Percentiles rank a stretch among this genome's conserved stretches.
These are phyloP conservation scores for Cytospora schulzeri DNA, from an alignment of 2,329 filamentous ascomycete genomes.

Conservation along the genomic window DNA sequence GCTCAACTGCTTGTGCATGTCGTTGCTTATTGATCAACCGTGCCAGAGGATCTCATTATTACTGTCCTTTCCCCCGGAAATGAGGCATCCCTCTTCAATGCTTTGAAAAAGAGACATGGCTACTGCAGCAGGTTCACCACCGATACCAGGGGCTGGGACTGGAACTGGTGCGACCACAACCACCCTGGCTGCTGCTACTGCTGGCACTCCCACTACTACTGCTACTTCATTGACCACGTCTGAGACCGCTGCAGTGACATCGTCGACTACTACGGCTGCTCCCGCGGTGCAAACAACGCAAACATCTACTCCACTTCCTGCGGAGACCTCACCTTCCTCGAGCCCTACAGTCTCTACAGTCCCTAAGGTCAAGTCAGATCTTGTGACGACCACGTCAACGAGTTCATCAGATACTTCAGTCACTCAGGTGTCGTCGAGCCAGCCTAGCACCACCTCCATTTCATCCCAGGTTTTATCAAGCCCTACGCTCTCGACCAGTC, in stretches of 20 bases:
- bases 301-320: not conserved
- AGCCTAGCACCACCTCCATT: not conserved
- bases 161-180: not conserved
- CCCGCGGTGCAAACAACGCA: not conserved
- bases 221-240: not conserved
- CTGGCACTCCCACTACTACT: not conserved
- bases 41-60: not conserved
- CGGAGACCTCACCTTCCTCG: not conserved
- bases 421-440: not conserved
- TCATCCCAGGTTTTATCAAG: not conserved
- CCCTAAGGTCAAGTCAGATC: not conserved
- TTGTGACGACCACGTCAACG: not conserved
- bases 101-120: not conserved
- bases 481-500: not conserved
- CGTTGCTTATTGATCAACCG: not conserved
- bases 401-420: slow-evolving; percentile 6
- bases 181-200: not conserved
- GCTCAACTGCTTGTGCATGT: not conserved
- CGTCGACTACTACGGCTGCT: not conserved
- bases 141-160: not conserved
- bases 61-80: not conserved
- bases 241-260: not conserved
- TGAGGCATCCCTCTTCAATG: not conserved
- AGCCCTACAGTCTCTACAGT: slow-evolving; percentile 1
- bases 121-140: not conserved